Percentiles rank a stretch among this genome's conserved stretches.
These are phyloP conservation scores for Penicillium atrosanguineum DNA, from an alignment of 495 filamentous ascomycete species.

Conservation along the genomic window DNA sequence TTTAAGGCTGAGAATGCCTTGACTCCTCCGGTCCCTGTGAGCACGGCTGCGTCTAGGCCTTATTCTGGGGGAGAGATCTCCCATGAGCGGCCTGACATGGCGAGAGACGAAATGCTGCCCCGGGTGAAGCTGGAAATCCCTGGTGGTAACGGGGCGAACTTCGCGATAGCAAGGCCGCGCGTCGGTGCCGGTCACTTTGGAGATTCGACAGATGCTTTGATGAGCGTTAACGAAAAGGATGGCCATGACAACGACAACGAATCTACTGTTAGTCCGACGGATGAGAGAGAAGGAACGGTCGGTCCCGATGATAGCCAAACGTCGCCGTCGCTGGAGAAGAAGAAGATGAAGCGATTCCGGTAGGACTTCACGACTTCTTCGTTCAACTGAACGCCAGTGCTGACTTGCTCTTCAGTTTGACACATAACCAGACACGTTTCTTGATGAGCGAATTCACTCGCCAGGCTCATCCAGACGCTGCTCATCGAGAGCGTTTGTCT, in stretches of 20 bases:
- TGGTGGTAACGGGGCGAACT: conserved; percentile 12
- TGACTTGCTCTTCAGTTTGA: conserved; percentile 59
- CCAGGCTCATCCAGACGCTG: conserved; percentile 92
- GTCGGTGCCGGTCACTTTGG: conserved; percentile 14
- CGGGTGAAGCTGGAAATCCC: conserved; percentile 25
- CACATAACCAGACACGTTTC: conserved; percentile 94
- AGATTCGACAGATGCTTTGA: conserved; percentile 16
- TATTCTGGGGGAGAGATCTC: conserved; percentile 22
- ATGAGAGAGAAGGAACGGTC: conserved; percentile 31
- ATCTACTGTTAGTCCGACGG: conserved; percentile 29
- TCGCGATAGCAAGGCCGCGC: conserved; percentile 17
- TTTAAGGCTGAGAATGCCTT: conserved; percentile 40
- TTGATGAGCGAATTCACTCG: conserved; percentile 97
- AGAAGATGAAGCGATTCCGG: conserved; percentile 96
- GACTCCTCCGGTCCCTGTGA: conserved; percentile 16
- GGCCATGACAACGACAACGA: conserved; percentile 27
- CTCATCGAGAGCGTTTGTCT: conserved; percentile 85
- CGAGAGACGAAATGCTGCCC: conserved; percentile 17
- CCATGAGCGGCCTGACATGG: conserved; percentile 5
- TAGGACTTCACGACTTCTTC: conserved; percentile 38
- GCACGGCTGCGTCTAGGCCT: conserved; percentile 11
- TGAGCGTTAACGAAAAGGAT: conserved; percentile 16
- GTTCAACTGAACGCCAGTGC: background rate
- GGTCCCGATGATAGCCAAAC: conserved; percentile 25
- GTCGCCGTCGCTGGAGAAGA: conserved; percentile 58